Evolutionary conservation across 1,284 basidiomycete species (phyloP), one percentile per base, ranked within the genome.

Genomic region (Megacollybia platyphylla): DNA sequence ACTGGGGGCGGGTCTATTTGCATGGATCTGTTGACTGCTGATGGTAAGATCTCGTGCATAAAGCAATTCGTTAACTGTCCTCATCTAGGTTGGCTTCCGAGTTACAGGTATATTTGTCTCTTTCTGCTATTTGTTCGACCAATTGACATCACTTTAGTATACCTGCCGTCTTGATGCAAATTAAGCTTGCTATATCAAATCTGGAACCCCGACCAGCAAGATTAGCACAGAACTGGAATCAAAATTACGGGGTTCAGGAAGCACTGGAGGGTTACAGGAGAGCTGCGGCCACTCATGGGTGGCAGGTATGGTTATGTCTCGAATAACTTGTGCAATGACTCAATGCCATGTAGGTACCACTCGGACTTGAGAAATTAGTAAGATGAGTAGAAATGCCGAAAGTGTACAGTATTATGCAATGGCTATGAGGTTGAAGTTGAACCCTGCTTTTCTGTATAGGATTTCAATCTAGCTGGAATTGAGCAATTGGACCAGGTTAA

Each of bases 1-100:
- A 80, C 76, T 20, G 68, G 67, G 48, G 76, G 74, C 20, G 77
- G 76, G 2, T 79, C 76, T 5, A 79, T 79, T 42, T 79, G 76
- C 48, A 78, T 80, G 76, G 77, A 80, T 53, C 59, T 80, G 8
- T 55, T 80, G 38, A 79, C 77, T 1, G 62, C 75, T 0, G 72
- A 76, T 47, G 77, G 73, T 71, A 44, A 48, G 67, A 47, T 27
- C 17, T 8, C 20, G 8, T 13, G 10, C 15, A 38, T 27, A 15
- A 29, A 27, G n/a, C 28, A n/a, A 11, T 11, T 28, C 37, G 27
- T 30, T 35, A 28, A 39, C 43, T 36, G 13, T 41, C 10, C 11
- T 39, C 15, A 10, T 46, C 8, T 39, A 31, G 73, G 76, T 5
- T 80, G 78, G 77, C 67, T 79, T 34, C 77, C 76, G 0, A 78